These are phyloP conservation scores for Pseudogymnoascus sp. DNA, from an alignment of 2,329 filamentous ascomycete genomes.

Conservation along the genomic window DNA sequence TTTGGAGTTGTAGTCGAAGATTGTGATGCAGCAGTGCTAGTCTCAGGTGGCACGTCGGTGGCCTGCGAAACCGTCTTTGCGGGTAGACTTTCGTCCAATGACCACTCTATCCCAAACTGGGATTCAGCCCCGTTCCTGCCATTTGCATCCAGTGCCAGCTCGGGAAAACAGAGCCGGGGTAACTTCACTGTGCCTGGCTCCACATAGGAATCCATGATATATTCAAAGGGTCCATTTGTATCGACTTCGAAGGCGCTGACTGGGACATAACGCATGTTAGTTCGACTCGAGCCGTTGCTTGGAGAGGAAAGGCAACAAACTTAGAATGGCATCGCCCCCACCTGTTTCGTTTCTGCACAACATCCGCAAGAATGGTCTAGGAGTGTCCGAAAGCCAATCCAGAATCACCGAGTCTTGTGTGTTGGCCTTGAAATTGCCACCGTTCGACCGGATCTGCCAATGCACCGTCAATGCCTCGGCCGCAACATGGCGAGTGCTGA, in stretches of 20 bases:
- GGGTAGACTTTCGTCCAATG: neutral
- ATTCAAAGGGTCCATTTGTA: slow-evolving; percentile 12
- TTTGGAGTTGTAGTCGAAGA: neutral
- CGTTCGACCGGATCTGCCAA: slow-evolving; percentile 14
- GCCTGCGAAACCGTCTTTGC: neutral
- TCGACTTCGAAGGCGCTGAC: slow-evolving; percentile 15
- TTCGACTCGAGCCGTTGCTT: neutral
- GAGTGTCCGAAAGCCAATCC: slow-evolving; percentile 15
- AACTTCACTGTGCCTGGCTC: slow-evolving; percentile 11
- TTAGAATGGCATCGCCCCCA: neutral
- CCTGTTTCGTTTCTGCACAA: slow-evolving; percentile 13
- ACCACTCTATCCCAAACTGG: slow-evolving; percentile 9
- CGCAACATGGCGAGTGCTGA: neutral
- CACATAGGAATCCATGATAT: slow-evolving; percentile 11
- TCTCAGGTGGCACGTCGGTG: neutral
- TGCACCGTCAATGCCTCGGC: slow-evolving; percentile 7
- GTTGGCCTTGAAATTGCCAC: slow-evolving; percentile 12
- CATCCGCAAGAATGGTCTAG: slow-evolving; percentile 13
- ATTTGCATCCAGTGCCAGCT: slow-evolving; percentile 8
- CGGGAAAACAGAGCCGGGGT: slow-evolving; percentile 13
- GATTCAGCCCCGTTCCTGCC: slow-evolving; percentile 11
- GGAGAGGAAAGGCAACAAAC: neutral
- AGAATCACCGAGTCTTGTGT: slow-evolving; percentile 14
- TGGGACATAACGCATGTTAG: slow-evolving; percentile 9
- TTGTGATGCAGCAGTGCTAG: neutral